Evolutionary conservation across 1,139 yeast genomes (phyloP).

Genomic region (Geotrichum australiense): DNA sequence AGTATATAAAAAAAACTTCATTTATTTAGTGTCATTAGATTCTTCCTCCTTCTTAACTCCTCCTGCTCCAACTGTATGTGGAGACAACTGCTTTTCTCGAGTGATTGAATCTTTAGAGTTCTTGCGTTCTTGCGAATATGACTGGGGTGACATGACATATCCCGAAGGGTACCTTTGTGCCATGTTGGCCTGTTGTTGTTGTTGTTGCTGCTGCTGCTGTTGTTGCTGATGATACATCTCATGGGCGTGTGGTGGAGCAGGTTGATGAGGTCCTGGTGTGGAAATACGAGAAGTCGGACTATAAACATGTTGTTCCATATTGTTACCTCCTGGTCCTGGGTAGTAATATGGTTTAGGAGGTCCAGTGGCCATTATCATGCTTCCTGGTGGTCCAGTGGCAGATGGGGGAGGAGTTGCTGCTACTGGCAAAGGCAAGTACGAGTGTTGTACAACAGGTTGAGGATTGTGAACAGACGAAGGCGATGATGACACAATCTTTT

Average conservation of each 20-base stretch:
- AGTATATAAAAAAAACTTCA: no score
- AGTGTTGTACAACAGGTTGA: conserved; percentile 1
- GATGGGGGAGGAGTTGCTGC: conserved; percentile 13
- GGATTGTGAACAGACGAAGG: conserved; percentile 8
- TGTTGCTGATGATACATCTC: neutral
- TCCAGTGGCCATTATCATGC: conserved; percentile 4
- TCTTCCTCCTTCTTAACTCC: neutral
- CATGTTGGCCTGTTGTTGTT: no score
- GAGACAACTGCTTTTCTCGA: neutral
- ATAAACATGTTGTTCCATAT: conserved; percentile 4
- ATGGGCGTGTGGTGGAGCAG: no score
- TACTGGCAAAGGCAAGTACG: conserved; percentile 9
- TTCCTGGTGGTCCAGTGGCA: conserved; percentile 3
- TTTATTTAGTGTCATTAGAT: conserved; percentile 1
- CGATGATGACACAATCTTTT: conserved; percentile 11
- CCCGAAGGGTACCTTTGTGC: conserved; percentile 8
- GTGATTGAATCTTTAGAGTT: neutral
- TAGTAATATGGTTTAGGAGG: conserved; percentile 8
- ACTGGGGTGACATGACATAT: conserved; percentile 11
- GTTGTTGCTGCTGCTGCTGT: conserved; percentile 6
- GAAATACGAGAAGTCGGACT: conserved; percentile 13
- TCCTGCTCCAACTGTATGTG: no score
- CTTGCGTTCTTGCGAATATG: conserved; percentile 5
- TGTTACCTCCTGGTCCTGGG: conserved; percentile 7
- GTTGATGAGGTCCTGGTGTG: conserved; percentile 8